Percentiles rank a stretch among this genome's conserved stretches.
Conservation (phyloP, 768 basidiomycete species). For the Pulveroboletus sp. region DNA sequence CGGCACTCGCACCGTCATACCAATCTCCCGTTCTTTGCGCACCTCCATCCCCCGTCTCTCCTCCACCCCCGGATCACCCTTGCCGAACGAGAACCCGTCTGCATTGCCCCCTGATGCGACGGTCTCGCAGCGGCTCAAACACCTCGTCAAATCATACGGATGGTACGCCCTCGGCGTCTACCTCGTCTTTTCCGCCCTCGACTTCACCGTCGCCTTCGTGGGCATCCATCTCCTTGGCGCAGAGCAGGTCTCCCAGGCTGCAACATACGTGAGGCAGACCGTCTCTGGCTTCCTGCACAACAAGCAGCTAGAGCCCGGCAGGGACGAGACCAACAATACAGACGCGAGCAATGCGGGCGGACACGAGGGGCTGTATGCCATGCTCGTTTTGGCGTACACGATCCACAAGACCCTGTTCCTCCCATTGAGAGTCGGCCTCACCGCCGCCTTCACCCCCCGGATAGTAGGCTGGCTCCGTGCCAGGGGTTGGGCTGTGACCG, state of each 20-base stretch:
- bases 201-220: slow-evolving; percentile 82
- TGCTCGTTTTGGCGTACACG: slow-evolving; percentile 88
- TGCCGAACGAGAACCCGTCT: slow-evolving; percentile 5
- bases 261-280: slow-evolving; percentile 51
- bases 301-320: slow-evolving; percentile 61
- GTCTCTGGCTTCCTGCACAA: slow-evolving; percentile 44
- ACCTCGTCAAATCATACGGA: slow-evolving; percentile 87
- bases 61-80: slow-evolving; percentile 36
- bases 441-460: slow-evolving; percentile 78
- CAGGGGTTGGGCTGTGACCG: slow-evolving; percentile 77
- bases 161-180: slow-evolving; percentile 97
- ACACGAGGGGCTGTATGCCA: slow-evolving; percentile 82
- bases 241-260: slow-evolving; percentile 76
- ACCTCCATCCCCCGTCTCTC: slow-evolving; percentile 38
- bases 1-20: slow-evolving; percentile 19
- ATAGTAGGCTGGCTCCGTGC: slow-evolving; percentile 81
- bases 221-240: slow-evolving; percentile 86
- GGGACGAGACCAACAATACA: slow-evolving; percentile 55
- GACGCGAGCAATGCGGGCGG: slow-evolving; percentile 36
- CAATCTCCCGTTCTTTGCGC: no score
- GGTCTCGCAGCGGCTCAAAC: slow-evolving; percentile 68
- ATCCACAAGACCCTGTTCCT: slow-evolving; percentile 94
- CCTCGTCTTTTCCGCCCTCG: slow-evolving; percentile 62
- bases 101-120: slow-evolving; percentile 47
- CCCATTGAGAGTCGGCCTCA: slow-evolving; percentile 85